Percentiles rank a stretch among this genome's conserved stretches.
phyloP scores from a whole-genome alignment of 148 eudicot species.

The Arbutus unedo region DNA sequence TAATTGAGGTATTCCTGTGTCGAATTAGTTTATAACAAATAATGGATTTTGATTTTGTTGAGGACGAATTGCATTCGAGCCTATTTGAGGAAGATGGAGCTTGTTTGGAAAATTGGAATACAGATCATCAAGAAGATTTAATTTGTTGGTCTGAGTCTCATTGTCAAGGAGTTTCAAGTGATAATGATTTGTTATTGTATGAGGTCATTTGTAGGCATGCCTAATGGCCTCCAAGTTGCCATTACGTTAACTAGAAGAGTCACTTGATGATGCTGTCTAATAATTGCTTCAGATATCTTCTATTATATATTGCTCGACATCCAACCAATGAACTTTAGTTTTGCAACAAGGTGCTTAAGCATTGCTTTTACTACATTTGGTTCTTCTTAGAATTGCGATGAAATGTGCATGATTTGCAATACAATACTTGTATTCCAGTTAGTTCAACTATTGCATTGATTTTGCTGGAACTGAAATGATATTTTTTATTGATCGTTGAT shows the following conservation, averaged over 20 bases:
- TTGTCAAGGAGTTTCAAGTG: background rate
- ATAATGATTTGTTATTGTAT: background rate
- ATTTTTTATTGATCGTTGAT: background rate
- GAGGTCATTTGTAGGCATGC: background rate
- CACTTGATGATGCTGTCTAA: background rate
- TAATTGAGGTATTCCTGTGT: slow-evolving; percentile 61
- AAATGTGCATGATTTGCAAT: background rate
- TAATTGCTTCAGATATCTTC: background rate
- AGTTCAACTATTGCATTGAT: background rate
- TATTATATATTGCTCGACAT: background rate
- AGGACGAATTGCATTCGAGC: background rate
- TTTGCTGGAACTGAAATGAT: background rate
- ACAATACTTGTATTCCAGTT: background rate
- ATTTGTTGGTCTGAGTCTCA: background rate
- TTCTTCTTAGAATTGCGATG: background rate
- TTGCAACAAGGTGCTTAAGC: background rate
- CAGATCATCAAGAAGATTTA: background rate
- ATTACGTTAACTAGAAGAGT: background rate
- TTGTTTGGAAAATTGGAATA: background rate
- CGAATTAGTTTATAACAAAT: background rate
- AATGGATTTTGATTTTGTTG: background rate
- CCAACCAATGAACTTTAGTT: background rate
- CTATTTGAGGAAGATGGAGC: background rate
- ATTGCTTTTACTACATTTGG: background rate
- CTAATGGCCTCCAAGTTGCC: background rate